Percentiles rank a stretch among this genome's conserved stretches.
These are phyloP conservation scores for Didymella sp. DNA, from an alignment of 2,329 filamentous ascomycete genomes.

Conservation along the genomic window DNA sequence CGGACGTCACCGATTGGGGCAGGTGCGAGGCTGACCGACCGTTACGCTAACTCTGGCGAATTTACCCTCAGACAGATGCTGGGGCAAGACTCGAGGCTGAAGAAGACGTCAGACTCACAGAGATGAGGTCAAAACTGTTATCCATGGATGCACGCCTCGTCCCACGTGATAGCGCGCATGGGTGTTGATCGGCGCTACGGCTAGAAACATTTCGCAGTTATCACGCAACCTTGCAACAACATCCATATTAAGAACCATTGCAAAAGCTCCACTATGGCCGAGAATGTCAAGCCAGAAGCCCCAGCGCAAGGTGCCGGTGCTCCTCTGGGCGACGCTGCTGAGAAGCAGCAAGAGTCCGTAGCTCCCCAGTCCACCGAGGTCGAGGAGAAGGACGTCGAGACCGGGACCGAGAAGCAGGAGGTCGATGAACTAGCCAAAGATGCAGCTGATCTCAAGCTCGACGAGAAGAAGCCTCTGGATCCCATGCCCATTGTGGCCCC, in stretches of 20 bases:
- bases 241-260: neutral
- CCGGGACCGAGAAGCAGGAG: slow-evolving; percentile 23
- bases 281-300: slow-evolving; percentile 12
- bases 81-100: no score
- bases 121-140: no score
- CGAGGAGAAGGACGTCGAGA: slow-evolving; percentile 21
- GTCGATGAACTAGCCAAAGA: slow-evolving; percentile 27
- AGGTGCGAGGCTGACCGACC: neutral
- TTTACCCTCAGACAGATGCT: no score
- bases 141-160: neutral
- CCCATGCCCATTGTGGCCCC: slow-evolving; percentile 23
- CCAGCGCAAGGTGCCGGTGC: slow-evolving; percentile 25
- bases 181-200: slow-evolving; percentile 12
- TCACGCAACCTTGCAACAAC: neutral
- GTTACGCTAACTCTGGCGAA: neutral
- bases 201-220: slow-evolving; percentile 1
- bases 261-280: slow-evolving; percentile 10
- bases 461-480: slow-evolving; percentile 23
- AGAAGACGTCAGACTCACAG: no score
- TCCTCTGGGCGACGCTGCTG: slow-evolving; percentile 15
- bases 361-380: slow-evolving; percentile 19
- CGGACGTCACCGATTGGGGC: slow-evolving; percentile 12
- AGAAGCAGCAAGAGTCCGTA: slow-evolving; percentile 26
- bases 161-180: slow-evolving; percentile 16
- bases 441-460: slow-evolving; percentile 28